These are phyloP conservation scores for Claviceps lovelessii DNA, from an alignment of 2,329 filamentous ascomycete species.

Conservation along the genomic window DNA sequence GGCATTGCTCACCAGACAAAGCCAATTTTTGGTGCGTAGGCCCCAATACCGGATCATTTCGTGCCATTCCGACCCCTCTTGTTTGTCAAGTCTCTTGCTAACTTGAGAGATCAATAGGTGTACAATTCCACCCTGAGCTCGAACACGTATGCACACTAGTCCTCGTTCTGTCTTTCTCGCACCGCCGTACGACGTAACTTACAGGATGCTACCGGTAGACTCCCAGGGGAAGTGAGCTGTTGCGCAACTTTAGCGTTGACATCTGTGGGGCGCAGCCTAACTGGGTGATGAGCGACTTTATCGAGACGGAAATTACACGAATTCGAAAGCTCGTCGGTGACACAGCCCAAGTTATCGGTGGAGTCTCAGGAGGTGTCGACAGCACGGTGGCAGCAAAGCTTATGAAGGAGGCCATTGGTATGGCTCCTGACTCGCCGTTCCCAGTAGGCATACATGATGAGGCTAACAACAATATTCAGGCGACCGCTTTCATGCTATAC, in stretches of 20 bases:
- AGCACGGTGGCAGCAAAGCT: conserved; percentile 75
- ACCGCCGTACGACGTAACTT: background rate
- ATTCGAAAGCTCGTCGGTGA: conserved; percentile 73
- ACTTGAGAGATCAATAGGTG: conserved; percentile 23
- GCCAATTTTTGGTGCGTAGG: conserved; percentile 38
- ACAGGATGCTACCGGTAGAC: conserved; percentile 5
- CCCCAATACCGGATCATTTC: background rate
- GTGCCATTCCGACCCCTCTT: background rate
- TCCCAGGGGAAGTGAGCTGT: conserved; percentile 50
- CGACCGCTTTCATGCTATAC: conserved; percentile 42
- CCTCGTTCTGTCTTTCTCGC: background rate
- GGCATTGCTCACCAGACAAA: conserved; percentile 59
- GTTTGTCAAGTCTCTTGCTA: conserved; percentile 1
- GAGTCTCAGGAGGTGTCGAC: conserved; percentile 64
- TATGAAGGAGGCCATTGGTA: conserved; percentile 67
- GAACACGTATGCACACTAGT: conserved; percentile 10
- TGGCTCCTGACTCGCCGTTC: background rate
- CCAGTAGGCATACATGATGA: background rate
- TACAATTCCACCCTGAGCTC: conserved; percentile 87
- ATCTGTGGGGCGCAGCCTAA: conserved; percentile 65
- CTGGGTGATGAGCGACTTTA: conserved; percentile 80
- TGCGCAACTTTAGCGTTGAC: conserved; percentile 70
- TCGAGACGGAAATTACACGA: conserved; percentile 62
- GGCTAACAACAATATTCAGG: background rate
- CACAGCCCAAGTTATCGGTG: conserved; percentile 60